Conservation (phyloP, 352 stramenopile species). For the Blastocystis sp. region DNA sequence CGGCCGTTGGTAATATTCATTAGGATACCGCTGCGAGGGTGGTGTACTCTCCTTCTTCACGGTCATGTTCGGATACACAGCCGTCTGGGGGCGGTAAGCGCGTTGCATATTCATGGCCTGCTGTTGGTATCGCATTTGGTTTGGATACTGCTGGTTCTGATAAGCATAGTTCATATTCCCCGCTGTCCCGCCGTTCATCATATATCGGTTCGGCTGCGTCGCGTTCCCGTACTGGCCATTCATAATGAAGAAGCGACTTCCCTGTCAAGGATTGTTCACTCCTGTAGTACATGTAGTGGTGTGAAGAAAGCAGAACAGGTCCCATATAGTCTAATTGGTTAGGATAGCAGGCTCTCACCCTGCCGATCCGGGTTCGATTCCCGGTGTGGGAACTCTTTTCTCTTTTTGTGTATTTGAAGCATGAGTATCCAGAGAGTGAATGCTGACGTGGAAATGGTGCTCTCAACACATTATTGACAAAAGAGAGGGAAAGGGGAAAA, state of each 20-base stretch:
- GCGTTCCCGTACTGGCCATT: background rate
- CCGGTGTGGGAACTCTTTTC: conserved; percentile 30
- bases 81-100: no score
- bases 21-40: no score
- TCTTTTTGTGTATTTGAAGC: background rate
- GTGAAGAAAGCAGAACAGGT: background rate
- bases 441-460: background rate
- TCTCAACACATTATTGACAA: background rate
- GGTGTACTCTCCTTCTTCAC: no score
- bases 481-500: background rate
- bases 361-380: conserved; percentile 53
- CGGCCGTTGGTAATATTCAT: no score
- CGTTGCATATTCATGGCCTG: no score
- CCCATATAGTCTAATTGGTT: conserved; percentile 54
- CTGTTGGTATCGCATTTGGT: no score
- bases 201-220: background rate
- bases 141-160: no score
- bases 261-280: no score
- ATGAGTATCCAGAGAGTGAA: background rate
- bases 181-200: no score
- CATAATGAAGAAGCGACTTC: background rate
- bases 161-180: no score
- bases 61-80: no score
- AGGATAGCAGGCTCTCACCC: conserved; percentile 53
- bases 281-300: no score